phyloP scores from a whole-genome alignment of 164 flowering plant species.

The Aristolochia contorta region DNA sequence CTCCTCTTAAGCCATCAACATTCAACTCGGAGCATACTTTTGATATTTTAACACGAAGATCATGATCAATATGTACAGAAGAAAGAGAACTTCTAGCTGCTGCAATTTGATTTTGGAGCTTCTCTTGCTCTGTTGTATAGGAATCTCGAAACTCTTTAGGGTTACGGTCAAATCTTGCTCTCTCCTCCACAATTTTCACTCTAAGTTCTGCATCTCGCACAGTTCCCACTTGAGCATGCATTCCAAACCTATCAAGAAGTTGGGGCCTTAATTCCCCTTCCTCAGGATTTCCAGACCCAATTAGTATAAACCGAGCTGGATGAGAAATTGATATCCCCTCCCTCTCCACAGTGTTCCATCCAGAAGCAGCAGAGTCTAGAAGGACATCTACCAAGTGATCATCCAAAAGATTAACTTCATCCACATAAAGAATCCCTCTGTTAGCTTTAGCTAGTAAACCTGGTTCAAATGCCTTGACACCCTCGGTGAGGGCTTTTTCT shows the following conservation, averaged over 20 bases:
- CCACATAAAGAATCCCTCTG: slow-evolving; percentile 92
- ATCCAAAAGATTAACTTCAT: slow-evolving; percentile 93
- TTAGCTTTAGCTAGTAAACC: slow-evolving; percentile 95
- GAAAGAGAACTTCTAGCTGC: slow-evolving; percentile 63
- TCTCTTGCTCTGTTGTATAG: slow-evolving; percentile 72
- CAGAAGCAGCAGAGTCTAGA: slow-evolving; percentile 91
- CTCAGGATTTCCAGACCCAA: slow-evolving; percentile 96
- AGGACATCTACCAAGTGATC: slow-evolving; percentile 89
- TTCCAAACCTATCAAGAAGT: slow-evolving; percentile 92
- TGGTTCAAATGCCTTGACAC: slow-evolving; percentile 96
- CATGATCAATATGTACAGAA: slow-evolving; percentile 72
- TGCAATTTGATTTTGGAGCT: slow-evolving; percentile 71
- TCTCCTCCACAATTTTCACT: slow-evolving; percentile 94
- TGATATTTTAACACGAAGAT: slow-evolving; percentile 81
- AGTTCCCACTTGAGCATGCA: slow-evolving; percentile 98
- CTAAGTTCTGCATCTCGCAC: slow-evolving; percentile 93
- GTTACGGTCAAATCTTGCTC: slow-evolving; percentile 72
- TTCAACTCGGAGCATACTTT: slow-evolving; percentile 89
- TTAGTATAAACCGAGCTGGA: slow-evolving; percentile 89
- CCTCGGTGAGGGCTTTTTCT: slow-evolving; percentile 92
- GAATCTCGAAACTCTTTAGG: slow-evolving; percentile 76
- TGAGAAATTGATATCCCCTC: slow-evolving; percentile 98
- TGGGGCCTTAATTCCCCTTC: slow-evolving; percentile 99
- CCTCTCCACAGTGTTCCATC: slow-evolving; percentile 97
- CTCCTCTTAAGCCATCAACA: slow-evolving; percentile 91